Percentiles rank a stretch among this genome's conserved stretches.
Evolutionary conservation across 1,284 basidiomycete genomes (phyloP).

Genomic region (Austropuccinia psidii): DNA sequence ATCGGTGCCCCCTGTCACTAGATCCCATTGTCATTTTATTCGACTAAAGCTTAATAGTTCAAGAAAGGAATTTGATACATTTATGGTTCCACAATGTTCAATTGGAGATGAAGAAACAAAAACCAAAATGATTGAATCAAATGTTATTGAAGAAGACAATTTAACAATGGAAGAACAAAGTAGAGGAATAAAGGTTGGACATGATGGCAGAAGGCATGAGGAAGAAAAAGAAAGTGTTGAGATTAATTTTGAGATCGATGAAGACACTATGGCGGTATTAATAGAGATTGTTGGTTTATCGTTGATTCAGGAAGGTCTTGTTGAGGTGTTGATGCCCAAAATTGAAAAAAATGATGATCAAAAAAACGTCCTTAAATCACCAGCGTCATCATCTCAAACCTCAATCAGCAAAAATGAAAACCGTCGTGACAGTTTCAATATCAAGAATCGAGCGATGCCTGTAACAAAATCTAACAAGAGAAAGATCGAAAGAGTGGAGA

Average conservation of each 20-base stretch:
- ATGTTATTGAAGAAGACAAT: conserved; percentile 20
- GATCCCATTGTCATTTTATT: conserved; percentile 37
- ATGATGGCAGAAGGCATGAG: conserved; percentile 18
- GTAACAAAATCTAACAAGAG: no score
- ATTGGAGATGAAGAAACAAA: conserved; percentile 33
- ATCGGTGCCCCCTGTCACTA: conserved; percentile 32
- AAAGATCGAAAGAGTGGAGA: no score
- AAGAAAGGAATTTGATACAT: conserved; percentile 23
- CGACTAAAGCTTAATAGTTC: not conserved
- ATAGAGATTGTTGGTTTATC: conserved; percentile 20
- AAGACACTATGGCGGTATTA: conserved; percentile 26
- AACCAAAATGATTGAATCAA: conserved; percentile 15
- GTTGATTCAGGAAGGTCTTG: conserved; percentile 33
- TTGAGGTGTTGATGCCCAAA: conserved; percentile 31
- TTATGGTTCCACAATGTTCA: conserved; percentile 36
- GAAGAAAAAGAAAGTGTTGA: not conserved
- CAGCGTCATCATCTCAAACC: no score
- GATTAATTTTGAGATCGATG: conserved; percentile 17
- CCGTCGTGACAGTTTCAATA: no score
- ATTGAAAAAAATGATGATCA: not conserved
- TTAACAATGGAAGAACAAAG: conserved; percentile 32
- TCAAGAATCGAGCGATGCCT: no score
- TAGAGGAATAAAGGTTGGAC: conserved; percentile 29
- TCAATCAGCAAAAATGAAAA: no score
- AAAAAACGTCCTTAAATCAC: no score